A percentile compares a stretch with the other conserved stretches of the same genome.
Evolutionary conservation across 306 rosid genomes (phyloP).

Genomic region (Citrullus mucosospermus): DNA sequence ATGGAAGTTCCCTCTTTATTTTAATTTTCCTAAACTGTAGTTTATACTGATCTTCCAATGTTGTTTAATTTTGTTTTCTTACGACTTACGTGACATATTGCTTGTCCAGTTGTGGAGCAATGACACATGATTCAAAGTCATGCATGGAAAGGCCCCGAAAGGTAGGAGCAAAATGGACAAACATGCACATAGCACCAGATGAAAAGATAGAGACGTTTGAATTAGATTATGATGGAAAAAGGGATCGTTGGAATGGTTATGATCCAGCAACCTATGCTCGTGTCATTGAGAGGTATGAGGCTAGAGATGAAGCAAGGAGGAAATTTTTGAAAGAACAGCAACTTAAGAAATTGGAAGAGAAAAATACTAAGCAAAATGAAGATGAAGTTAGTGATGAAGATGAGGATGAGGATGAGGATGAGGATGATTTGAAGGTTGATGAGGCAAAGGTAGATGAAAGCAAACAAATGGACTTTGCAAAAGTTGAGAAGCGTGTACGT

Average conservation of each 20-base stretch:
- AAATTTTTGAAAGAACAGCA: constrained; percentile 39
- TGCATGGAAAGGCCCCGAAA: constrained; percentile 53
- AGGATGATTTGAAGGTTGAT: constrained; percentile 35
- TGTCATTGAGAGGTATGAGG: constrained; percentile 36
- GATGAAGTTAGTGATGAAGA: constrained; percentile 30
- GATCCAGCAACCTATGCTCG: constrained; percentile 37
- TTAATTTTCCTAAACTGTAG: not conserved
- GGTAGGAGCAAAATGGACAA: constrained; percentile 50
- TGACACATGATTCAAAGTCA: constrained; percentile 32
- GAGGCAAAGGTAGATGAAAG: constrained; percentile 65
- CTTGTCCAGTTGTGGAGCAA: constrained; percentile 39
- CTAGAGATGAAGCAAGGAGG: constrained; percentile 43
- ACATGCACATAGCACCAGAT: constrained; percentile 55
- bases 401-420: constrained; percentile 21
- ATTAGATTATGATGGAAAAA: constrained; percentile 54
- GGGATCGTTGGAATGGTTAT: constrained; percentile 62
- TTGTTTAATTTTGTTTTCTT: not conserved
- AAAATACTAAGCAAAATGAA: constrained; percentile 21
- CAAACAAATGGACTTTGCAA: constrained; percentile 54
- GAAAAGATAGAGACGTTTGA: constrained; percentile 52
- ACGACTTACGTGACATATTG: not conserved
- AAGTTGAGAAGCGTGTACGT: constrained; percentile 55
- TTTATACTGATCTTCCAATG: not conserved
- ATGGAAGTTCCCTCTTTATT: not conserved
- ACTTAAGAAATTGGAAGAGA: constrained; percentile 38